Evolutionary conservation across 176 grass and related monocot species (phyloP), one percentile per base, ranked within the genome.

Genomic region (Elaeis guineensis): DNA sequence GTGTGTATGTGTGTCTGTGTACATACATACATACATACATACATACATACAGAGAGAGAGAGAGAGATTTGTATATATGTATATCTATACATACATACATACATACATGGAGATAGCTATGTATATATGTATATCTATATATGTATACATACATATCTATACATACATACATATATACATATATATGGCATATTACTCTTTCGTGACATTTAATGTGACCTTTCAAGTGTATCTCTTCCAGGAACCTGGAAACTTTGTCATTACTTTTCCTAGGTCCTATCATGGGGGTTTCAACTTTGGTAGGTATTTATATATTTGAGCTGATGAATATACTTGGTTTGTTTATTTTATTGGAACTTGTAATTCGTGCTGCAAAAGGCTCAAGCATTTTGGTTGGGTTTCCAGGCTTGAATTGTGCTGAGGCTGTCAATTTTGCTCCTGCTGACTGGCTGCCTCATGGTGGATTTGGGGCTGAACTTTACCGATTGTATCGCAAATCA

Each of bases 241-340:
- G 90, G 90, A 95, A 67, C 90, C 86, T 78, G 90, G 90, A 44
- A 95, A 89, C 71, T 95, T 95, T 72, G 86, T 95, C 50, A 90
- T 95, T 73, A 95, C 90, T 71, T 95, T 95, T 79, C 90, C 90
- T 17, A 90, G 86, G 62, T 95, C 90, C 70, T 95, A 76, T 69
- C 90, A 95, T 82, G 83, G 86, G 56, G 90, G 90, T 65, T 95
- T 95, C 71, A 95, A 95, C 79, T 84, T 89, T 73, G 90, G 90
- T 90, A 89, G 19, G 62, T 81, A 53, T 32, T 61, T 2, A 39
- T 25, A 57, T 44, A 52, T 35, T 49, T 63, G 19, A 57, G 53
- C 55, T 44, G 35, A 44, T 44, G 35, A 44, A 57, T 71, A 16
- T 67, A 20, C 12, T 56, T 12, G 3, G 2, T 3, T 16, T 50